Percentiles rank a stretch among this genome's conserved stretches.
phyloP scores from a whole-genome alignment of 1,139 yeast species.

The Geotrichum klebahnii region DNA sequence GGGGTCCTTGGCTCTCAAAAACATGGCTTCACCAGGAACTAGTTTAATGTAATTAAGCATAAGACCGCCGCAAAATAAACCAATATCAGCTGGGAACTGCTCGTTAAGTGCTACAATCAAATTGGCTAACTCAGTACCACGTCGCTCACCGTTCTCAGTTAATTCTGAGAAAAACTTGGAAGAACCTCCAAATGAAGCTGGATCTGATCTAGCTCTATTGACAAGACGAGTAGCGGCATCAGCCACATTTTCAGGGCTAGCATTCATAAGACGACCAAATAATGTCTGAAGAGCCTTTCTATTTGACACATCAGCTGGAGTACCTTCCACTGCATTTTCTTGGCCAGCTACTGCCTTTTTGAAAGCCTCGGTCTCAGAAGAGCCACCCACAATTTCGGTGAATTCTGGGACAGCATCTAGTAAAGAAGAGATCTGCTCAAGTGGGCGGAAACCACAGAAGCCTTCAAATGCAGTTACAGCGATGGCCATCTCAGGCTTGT shows the following conservation, averaged over 20 bases:
- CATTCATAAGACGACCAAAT: conserved; percentile 78
- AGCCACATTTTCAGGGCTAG: conserved; percentile 54
- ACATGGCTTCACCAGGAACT: conserved; percentile 93
- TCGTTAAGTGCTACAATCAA: conserved; percentile 70
- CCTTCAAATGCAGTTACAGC: conserved; percentile 96
- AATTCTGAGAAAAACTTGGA: conserved; percentile 23
- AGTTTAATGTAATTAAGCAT: conserved; percentile 81
- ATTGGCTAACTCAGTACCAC: conserved; percentile 56
- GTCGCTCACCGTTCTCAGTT: conserved; percentile 31
- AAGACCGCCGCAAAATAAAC: conserved; percentile 92
- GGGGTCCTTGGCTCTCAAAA: conserved; percentile 93
- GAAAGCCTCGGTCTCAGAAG: conserved; percentile 50
- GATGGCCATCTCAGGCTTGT: conserved; percentile 98
- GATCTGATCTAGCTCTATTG: conserved; percentile 48
- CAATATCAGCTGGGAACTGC: conserved; percentile 91
- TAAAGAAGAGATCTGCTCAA: conserved; percentile 65
- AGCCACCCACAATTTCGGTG: conserved; percentile 61
- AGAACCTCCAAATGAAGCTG: conserved; percentile 37
- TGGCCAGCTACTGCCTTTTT: conserved; percentile 42
- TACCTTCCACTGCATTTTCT: conserved; percentile 50
- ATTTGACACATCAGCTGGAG: conserved; percentile 41
- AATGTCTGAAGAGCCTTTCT: conserved; percentile 65
- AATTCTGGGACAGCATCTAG: conserved; percentile 74
- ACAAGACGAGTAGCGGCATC: conserved; percentile 60
- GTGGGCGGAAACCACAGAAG: conserved; percentile 95